Evolutionary conservation across 345 rosid species (phyloP).

Genomic region (Camelina laxa): DNA sequence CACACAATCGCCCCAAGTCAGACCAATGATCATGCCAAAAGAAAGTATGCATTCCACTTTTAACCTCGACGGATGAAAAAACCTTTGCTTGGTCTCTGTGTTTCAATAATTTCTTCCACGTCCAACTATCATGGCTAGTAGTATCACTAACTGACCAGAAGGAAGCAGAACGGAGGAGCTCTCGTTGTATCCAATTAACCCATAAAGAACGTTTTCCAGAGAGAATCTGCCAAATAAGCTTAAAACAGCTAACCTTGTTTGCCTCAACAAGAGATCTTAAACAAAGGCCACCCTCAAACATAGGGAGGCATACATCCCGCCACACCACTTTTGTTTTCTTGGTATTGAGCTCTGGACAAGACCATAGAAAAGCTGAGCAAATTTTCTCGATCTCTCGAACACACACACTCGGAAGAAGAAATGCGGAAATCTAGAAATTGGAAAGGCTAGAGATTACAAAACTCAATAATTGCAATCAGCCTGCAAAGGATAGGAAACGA

Average conservation of each 20-base stretch:
- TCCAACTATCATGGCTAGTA: no score
- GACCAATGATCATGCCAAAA: no score
- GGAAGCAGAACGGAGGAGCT: no score
- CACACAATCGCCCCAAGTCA: no score
- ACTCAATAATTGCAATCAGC: not conserved
- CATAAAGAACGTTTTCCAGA: not conserved
- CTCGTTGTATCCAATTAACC: not conserved
- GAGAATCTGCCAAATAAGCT: not conserved
- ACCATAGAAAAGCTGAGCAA: not conserved
- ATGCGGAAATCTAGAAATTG: not conserved
- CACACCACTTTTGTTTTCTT: not conserved
- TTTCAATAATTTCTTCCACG: no score
- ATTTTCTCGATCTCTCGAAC: not conserved
- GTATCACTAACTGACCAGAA: no score
- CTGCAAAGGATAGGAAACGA: not conserved
- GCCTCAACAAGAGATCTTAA: not conserved
- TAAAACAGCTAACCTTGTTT: not conserved
- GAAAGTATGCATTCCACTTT: no score
- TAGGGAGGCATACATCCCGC: fast-evolving
- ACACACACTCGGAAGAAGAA: not conserved
- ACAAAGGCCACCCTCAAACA: not conserved
- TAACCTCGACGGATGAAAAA: no score
- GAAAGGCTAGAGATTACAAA: not conserved
- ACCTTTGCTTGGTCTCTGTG: no score
- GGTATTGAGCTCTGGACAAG: not conserved